A percentile compares a stretch with the other conserved stretches of the same genome.
phyloP scores from a whole-genome alignment of 2,329 filamentous ascomycete genomes.

The Metarhizium rileyi region DNA sequence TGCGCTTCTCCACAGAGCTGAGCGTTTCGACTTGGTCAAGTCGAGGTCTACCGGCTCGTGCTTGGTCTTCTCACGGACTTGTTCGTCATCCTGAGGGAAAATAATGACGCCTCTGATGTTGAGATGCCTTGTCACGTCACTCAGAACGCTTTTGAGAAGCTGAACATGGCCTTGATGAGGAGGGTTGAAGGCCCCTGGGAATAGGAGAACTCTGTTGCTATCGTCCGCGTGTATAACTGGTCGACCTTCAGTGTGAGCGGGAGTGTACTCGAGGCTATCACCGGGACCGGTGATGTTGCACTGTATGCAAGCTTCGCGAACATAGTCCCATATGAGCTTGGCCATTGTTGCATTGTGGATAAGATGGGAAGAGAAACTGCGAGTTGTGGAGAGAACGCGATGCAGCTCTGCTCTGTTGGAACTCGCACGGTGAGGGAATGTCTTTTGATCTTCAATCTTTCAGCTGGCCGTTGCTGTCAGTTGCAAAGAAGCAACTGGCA shows the following conservation, averaged over 20 bases:
- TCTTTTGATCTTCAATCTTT: not conserved
- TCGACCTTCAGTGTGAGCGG: not conserved
- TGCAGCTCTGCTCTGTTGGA: not conserved
- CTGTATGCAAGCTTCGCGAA: not conserved
- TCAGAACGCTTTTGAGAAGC: constrained; percentile 20
- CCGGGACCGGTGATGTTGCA: constrained; percentile 2
- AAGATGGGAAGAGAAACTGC: not conserved
- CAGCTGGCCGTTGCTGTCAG: not conserved
- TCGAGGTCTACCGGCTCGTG: constrained; percentile 6
- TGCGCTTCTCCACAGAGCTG: constrained; percentile 16
- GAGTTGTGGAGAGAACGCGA: not conserved
- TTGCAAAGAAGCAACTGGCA: too few relatives aligned
- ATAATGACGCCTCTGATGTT: constrained; percentile 23
- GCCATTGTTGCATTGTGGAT: not conserved
- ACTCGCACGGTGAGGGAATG: not conserved
- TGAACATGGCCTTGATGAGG: constrained; percentile 25
- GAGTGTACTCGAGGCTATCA: not conserved
- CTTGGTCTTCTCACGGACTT: constrained; percentile 15
- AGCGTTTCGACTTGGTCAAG: constrained; percentile 14
- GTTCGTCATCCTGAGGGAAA: constrained; percentile 15
- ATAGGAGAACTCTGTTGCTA: constrained; percentile 22
- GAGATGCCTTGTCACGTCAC: constrained; percentile 17
- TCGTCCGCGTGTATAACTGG: not conserved
- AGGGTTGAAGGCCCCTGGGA: constrained; percentile 28
- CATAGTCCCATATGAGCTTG: not conserved